A percentile compares a stretch with the other conserved stretches of the same genome.
These are phyloP conservation scores for Penicillium capsulatum DNA, from an alignment of 2,329 filamentous ascomycete genomes.

Conservation along the genomic window DNA sequence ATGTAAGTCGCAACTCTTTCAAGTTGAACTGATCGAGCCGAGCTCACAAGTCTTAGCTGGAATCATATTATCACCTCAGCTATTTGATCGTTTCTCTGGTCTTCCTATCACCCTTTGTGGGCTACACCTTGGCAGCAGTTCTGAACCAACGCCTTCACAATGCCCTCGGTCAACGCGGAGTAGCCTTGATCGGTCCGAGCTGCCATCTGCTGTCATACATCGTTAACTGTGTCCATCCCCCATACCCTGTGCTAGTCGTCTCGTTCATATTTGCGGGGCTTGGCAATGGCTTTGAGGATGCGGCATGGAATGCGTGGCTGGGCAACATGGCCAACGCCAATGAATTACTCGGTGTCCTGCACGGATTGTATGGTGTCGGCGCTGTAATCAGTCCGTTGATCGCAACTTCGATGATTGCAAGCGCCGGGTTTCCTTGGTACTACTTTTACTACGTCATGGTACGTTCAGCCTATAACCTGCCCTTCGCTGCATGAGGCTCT, in stretches of 20 bases:
- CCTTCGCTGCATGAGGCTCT: neutral
- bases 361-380: constrained; percentile 69
- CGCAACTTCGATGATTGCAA: constrained; percentile 68
- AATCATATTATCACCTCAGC: constrained; percentile 45
- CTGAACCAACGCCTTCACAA: constrained; percentile 44
- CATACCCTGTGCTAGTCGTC: constrained; percentile 41
- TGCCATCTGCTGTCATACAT: constrained; percentile 40
- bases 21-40: neutral
- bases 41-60: constrained; percentile 34
- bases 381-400: constrained; percentile 66
- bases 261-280: constrained; percentile 41
- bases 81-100: constrained; percentile 50
- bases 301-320: constrained; percentile 59
- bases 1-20: constrained; percentile 38
- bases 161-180: constrained; percentile 61
- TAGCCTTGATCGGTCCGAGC: constrained; percentile 61
- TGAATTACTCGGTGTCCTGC: constrained; percentile 67
- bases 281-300: constrained; percentile 46
- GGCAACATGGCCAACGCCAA: constrained; percentile 72
- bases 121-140: constrained; percentile 47
- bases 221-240: constrained; percentile 38
- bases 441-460: constrained; percentile 74
- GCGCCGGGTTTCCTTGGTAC: constrained; percentile 62
- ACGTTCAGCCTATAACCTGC: constrained; percentile 15
- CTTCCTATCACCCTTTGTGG: constrained; percentile 47